Evolutionary conservation across 2,329 filamentous ascomycete genomes (phyloP).

Genomic region (Aciculosporium take): DNA sequence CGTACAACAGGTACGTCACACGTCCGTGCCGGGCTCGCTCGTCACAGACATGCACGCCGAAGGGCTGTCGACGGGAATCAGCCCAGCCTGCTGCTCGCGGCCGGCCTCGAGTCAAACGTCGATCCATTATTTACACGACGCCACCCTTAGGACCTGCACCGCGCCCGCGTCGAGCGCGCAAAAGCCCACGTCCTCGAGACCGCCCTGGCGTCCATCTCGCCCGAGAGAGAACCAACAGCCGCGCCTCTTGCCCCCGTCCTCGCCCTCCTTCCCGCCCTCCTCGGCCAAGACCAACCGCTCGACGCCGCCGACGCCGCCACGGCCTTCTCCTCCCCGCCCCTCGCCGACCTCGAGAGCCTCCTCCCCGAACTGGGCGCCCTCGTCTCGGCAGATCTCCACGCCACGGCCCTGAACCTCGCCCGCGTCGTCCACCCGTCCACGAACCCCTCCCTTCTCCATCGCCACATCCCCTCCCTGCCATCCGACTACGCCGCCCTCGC

Average conservation of each 20-base stretch:
- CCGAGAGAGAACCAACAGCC: constrained; percentile 18
- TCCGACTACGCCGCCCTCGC: constrained; percentile 23
- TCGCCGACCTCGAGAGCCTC: constrained; percentile 31
- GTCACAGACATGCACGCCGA: too few relatives aligned
- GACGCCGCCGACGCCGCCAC: constrained; percentile 23
- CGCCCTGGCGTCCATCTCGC: constrained; percentile 33
- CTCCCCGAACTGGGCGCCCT: constrained; percentile 33
- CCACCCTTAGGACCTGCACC: constrained; percentile 31
- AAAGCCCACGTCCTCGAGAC: constrained; percentile 36
- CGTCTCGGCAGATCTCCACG: constrained; percentile 34
- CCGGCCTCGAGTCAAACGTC: too few relatives aligned
- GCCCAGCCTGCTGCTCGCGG: too few relatives aligned
- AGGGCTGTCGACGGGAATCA: too few relatives aligned
- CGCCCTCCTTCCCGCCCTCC: constrained; percentile 37
- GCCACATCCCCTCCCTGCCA: constrained; percentile 36
- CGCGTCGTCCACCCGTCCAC: constrained; percentile 34
- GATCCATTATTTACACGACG: too few relatives aligned
- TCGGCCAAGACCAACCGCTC: constrained; percentile 23
- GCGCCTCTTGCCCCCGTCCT: constrained; percentile 38
- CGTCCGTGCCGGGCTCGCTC: too few relatives aligned
- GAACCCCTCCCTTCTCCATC: constrained; percentile 44
- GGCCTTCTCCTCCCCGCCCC: constrained; percentile 35
- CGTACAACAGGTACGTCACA: constrained; percentile 33
- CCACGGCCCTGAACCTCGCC: constrained; percentile 32
- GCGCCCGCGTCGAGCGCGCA: constrained; percentile 32